Evolutionary conservation across 2,329 filamentous ascomycete genomes (phyloP).

Genomic region (Rhexocercosporidium sp.): DNA sequence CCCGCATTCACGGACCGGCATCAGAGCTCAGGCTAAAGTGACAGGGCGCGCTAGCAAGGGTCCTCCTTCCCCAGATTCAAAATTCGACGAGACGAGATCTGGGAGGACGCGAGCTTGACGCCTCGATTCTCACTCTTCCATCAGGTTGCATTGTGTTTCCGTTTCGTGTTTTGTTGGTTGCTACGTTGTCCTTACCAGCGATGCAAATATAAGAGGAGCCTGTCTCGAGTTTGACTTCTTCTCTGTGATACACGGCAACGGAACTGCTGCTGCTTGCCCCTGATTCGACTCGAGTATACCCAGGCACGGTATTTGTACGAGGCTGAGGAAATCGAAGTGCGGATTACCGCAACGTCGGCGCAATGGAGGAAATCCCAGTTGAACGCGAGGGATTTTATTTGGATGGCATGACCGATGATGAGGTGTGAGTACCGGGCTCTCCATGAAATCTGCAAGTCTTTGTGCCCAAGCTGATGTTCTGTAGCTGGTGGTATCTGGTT

Average conservation of each 20-base stretch:
- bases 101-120: neutral
- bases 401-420: constrained; percentile 30
- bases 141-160: neutral
- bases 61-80: constrained; percentile 32
- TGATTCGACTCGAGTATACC: neutral
- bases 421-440: constrained; percentile 32
- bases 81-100: constrained; percentile 15
- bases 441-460: neutral
- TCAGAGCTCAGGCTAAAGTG: constrained; percentile 27
- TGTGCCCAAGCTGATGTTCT: constrained; percentile 16
- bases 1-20: constrained; percentile 11
- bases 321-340: constrained; percentile 1
- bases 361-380: constrained; percentile 12
- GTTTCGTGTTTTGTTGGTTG: constrained; percentile 1
- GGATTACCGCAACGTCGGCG: neutral
- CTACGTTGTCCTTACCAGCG: constrained; percentile 1
- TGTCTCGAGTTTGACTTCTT: neutral
- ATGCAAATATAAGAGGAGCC: constrained; percentile 3
- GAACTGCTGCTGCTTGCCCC: neutral
- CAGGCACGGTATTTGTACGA: neutral
- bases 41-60: constrained; percentile 28
- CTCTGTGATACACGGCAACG: neutral
- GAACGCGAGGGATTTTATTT: constrained; percentile 18
- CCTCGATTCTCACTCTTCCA: constrained; percentile 7
- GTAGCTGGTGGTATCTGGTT: constrained; percentile 31